Percentiles rank a stretch among this genome's conserved stretches.
Conservation (phyloP, 148 eudicot species). For the Arctostaphylos glauca region DNA sequence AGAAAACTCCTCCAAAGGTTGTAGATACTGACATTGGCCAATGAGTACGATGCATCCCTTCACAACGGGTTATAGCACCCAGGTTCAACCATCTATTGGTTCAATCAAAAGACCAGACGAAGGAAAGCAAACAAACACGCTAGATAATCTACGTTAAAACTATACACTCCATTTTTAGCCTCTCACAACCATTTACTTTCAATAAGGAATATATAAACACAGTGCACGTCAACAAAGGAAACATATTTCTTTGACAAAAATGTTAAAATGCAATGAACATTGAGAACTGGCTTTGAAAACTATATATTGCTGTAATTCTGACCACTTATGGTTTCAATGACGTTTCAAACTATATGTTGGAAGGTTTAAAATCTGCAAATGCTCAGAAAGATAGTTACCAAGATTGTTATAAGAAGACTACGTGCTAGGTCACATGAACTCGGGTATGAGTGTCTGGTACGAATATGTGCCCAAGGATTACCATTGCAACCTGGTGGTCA, state of each 20-base stretch:
- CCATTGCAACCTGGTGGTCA: too few relatives aligned
- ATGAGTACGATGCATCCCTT: neutral
- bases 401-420: neutral
- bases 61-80: neutral
- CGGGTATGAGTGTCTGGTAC: too few relatives aligned
- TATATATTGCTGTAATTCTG: neutral
- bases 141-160: neutral
- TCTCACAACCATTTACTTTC: neutral
- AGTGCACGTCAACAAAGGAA: neutral
- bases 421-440: neutral
- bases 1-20: neutral
- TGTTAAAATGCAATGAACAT: neutral
- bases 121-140: slow-evolving; percentile 30
- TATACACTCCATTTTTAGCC: too few relatives aligned
- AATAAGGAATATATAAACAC: neutral
- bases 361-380: neutral
- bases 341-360: neutral
- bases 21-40: neutral
- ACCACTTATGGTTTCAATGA: neutral
- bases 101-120: slow-evolving; percentile 77
- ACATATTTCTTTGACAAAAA: neutral
- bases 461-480: too few relatives aligned
- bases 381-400: neutral
- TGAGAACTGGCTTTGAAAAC: neutral
- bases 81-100: neutral